A percentile compares a stretch with the other conserved stretches of the same genome.
Evolutionary conservation across 2,329 filamentous ascomycete species (phyloP).

Genomic region (Aspergillus candidus): DNA sequence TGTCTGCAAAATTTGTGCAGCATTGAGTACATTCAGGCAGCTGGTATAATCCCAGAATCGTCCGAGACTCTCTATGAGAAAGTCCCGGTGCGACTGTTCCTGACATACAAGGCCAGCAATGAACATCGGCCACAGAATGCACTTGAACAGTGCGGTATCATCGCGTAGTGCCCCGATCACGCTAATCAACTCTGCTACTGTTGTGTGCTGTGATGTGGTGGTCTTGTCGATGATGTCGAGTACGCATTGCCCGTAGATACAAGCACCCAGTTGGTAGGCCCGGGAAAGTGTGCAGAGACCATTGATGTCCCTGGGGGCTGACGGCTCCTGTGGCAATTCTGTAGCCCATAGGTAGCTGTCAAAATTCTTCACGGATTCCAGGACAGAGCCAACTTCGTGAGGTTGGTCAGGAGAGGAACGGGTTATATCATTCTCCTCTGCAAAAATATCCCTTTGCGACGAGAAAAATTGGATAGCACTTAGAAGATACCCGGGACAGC

Average conservation of each 20-base stretch:
- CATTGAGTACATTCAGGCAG: slow-evolving; percentile 30
- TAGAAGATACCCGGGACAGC: slow-evolving; percentile 30
- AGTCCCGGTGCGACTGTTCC: slow-evolving; percentile 16
- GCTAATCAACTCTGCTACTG: slow-evolving; percentile 21
- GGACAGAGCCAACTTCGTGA: neutral
- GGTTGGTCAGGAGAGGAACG: neutral
- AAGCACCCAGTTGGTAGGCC: slow-evolving; percentile 25
- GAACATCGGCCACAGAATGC: slow-evolving; percentile 31
- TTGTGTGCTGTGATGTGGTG: slow-evolving; percentile 11
- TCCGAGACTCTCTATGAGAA: slow-evolving; percentile 21
- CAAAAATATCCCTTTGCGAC: slow-evolving; percentile 20
- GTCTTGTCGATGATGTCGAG: slow-evolving; percentile 19
- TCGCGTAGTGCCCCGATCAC: slow-evolving; percentile 20
- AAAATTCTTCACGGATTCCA: slow-evolving; percentile 10
- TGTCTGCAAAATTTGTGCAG: slow-evolving; percentile 21
- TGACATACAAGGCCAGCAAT: slow-evolving; percentile 28
- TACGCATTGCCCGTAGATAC: slow-evolving; percentile 28
- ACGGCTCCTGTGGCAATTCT: slow-evolving; percentile 11
- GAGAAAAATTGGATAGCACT: slow-evolving; percentile 25
- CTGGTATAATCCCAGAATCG: slow-evolving; percentile 26
- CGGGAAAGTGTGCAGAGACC: slow-evolving; percentile 23
- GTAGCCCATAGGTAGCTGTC: slow-evolving; percentile 24
- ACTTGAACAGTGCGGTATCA: slow-evolving; percentile 25
- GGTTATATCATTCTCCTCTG: neutral
- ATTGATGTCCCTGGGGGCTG: slow-evolving; percentile 10